These are phyloP conservation scores for Cystobasidiopsis lactophilus DNA, from an alignment of 768 basidiomycete species.

Conservation along the genomic window DNA sequence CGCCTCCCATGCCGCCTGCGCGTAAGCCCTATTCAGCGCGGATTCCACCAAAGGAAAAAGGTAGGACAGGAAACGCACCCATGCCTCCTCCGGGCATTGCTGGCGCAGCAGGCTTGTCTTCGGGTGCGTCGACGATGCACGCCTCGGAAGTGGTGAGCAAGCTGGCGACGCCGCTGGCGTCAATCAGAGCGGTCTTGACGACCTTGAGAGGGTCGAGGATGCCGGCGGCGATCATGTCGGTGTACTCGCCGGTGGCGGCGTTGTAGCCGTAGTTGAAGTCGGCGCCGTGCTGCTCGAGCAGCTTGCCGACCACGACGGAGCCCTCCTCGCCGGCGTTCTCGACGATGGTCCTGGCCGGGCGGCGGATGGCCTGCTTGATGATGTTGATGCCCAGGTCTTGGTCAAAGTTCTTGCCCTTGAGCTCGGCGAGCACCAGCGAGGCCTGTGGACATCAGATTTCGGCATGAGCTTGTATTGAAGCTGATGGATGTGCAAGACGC, in stretches of 20 bases:
- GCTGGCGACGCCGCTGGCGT: constrained; percentile 79
- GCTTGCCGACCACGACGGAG: constrained; percentile 71
- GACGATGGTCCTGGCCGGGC: constrained; percentile 66
- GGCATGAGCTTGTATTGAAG: background rate
- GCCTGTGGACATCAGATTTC: constrained; percentile 30
- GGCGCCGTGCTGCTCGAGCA: constrained; percentile 44
- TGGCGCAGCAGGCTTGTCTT: constrained; percentile 35
- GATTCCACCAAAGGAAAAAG: background rate
- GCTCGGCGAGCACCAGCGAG: constrained; percentile 45
- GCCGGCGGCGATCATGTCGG: constrained; percentile 81
- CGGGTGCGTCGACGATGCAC: constrained; percentile 64
- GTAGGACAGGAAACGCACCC: constrained; percentile 4
- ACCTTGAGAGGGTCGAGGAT: constrained; percentile 59
- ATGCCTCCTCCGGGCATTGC: constrained; percentile 28
- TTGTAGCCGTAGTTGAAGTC: constrained; percentile 78
- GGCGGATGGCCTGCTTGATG: constrained; percentile 61
- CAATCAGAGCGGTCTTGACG: constrained; percentile 73
- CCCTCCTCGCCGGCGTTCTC: constrained; percentile 88
- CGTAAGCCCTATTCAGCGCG: too few relatives aligned
- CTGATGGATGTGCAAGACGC: background rate
- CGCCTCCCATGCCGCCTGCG: constrained; percentile 12
- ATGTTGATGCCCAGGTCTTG: constrained; percentile 88
- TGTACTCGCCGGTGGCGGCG: constrained; percentile 72
- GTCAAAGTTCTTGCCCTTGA: constrained; percentile 79
- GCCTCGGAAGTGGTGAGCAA: constrained; percentile 82